Evolutionary conservation across 345 rosid genomes (phyloP).

Genomic region (Dipteronia sinensis): DNA sequence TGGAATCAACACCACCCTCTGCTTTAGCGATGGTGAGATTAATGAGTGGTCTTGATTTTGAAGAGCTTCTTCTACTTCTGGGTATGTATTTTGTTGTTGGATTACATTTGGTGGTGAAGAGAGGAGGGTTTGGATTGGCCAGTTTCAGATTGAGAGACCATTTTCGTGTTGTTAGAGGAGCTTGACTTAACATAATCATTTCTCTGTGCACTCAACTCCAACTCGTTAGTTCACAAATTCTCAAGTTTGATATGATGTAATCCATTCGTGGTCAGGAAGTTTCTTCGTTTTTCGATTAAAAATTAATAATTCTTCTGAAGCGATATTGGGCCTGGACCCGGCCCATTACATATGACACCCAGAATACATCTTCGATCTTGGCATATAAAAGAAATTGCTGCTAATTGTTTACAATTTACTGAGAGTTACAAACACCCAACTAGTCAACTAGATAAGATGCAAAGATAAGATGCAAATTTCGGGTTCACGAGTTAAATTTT

Average conservation of each 20-base stretch:
- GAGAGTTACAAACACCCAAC: too few relatives aligned
- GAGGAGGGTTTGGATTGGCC: constrained; percentile 35
- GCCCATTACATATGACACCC: too few relatives aligned
- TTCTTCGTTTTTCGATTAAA: too few relatives aligned
- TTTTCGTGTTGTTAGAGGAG: constrained; percentile 48
- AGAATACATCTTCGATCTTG: too few relatives aligned
- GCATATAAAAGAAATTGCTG: too few relatives aligned
- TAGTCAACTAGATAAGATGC: too few relatives aligned
- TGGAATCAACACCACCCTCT: constrained; percentile 56
- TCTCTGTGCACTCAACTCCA: background rate
- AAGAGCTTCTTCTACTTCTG: constrained; percentile 5
- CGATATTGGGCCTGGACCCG: too few relatives aligned
- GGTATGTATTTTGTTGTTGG: constrained; percentile 30
- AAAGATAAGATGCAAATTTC: too few relatives aligned
- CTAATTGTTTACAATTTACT: too few relatives aligned
- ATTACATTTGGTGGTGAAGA: constrained; percentile 30
- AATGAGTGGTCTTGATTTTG: constrained; percentile 26
- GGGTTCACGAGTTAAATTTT: too few relatives aligned
- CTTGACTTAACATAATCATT: constrained; percentile 58
- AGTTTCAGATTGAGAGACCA: constrained; percentile 31
- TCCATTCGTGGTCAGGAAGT: background rate
- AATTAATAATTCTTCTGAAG: too few relatives aligned
- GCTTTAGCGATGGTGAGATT: constrained; percentile 55
- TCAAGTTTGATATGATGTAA: background rate
- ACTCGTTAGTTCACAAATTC: background rate